Percentiles rank a stretch among this genome's conserved stretches.
Evolutionary conservation across 768 basidiomycete genomes (phyloP).

Genomic region (Tricholoma sp.): DNA sequence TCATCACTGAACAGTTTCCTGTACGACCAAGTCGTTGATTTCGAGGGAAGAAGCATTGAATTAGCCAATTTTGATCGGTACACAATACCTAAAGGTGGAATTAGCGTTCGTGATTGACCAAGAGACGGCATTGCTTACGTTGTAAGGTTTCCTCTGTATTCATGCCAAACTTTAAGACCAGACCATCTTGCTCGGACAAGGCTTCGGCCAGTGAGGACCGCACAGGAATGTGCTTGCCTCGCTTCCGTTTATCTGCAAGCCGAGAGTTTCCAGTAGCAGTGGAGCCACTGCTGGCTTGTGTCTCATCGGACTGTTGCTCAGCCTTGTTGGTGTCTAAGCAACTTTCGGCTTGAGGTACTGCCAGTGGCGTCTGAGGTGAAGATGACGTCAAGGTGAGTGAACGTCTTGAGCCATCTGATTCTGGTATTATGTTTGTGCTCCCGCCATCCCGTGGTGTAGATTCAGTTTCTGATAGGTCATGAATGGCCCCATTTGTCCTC

Average conservation of each 20-base stretch:
- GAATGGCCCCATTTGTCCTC: not conserved
- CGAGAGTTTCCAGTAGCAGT: not conserved
- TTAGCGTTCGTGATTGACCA: not conserved
- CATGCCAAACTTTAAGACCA: not conserved
- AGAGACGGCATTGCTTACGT: not conserved
- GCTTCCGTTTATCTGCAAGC: not conserved
- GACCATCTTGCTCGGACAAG: not conserved
- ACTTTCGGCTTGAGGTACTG: not conserved
- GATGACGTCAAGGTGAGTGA: not conserved
- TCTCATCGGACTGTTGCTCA: not conserved
- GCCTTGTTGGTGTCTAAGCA: not conserved
- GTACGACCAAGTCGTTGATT: slow-evolving; percentile 55
- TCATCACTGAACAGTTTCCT: slow-evolving; percentile 92
- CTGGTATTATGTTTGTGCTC: not conserved
- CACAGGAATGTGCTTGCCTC: not conserved
- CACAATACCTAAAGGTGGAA: slow-evolving; percentile 2
- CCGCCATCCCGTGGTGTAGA: not conserved
- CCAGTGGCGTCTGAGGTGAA: not conserved
- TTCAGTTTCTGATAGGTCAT: not conserved
- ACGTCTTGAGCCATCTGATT: not conserved
- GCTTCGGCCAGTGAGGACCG: not conserved
- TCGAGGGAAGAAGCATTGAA: not conserved
- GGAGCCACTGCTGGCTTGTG: not conserved
- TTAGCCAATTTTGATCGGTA: not conserved
- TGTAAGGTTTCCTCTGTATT: not conserved